Base-by-base conservation (phyloP, 1,139 yeast genomes). In the Pneumocystis murina region DNA sequence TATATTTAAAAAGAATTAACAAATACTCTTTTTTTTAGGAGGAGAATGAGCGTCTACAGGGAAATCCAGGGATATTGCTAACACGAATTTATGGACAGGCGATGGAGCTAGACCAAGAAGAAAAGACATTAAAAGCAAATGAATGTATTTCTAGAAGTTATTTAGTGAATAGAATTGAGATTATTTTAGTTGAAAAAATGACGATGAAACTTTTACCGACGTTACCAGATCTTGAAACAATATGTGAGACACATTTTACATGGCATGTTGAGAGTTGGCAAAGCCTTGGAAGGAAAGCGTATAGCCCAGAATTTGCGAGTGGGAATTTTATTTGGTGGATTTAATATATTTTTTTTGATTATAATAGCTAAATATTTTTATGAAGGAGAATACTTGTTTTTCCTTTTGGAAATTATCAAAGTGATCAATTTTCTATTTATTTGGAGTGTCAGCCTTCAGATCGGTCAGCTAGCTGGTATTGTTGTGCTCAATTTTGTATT, bases 401-500 rank as follows among this genome's bases (percentile, higher is more conserved):
- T 71, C 96, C 96, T 0, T 81, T 80, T 64, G 95, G 92, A 3
- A 84, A 84, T 69, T 78, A 79, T 64, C 66, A 65, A 70, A 58
- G 65, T 70, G 72, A 71, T 43, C 65, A 68, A 40, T 75, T 73
- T 36, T 75, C 76, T 28, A 62, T 73, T 59, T 74, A 73, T 62
- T 66, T 75, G 58, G 76, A 74, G 57, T 73, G 76, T 12, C 66
- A 68, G 10, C 74, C 70, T 1, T 76, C 72, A 7, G 77, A 74
- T 38, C 73, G 72, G 48, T 72, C 75, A 3, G 72, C 72, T 16
- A 81, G 78, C 64, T 90, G 97, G 96, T 83, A 84, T 66, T 85
- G 84, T 24, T 91, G 97, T 75, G 95, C 95, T 1, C 96, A 90
- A 72, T 92, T 92, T 75, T 89, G 89, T 2, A 80, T 92, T 61